phyloP scores from a whole-genome alignment of 2,329 filamentous ascomycete genomes.

The Bipolaris bicolor region DNA sequence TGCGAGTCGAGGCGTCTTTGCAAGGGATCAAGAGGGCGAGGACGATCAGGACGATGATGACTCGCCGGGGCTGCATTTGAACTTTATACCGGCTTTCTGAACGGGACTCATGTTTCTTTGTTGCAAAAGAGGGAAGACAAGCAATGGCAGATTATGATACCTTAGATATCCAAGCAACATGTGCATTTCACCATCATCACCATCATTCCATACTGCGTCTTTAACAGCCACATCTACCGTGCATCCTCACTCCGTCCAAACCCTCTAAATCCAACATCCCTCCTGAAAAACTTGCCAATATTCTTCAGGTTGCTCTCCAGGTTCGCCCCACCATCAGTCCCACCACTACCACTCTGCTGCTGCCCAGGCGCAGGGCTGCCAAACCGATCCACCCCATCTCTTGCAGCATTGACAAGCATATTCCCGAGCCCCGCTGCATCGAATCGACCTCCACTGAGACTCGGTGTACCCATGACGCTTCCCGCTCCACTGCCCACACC shows the following conservation, averaged over 20 bases:
- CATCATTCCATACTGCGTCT: neutral
- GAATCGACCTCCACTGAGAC: constrained; percentile 60
- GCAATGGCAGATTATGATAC: constrained; percentile 1
- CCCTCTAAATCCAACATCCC: constrained; percentile 69
- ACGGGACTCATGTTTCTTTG: too few species aligned
- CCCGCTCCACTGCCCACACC: constrained; percentile 49
- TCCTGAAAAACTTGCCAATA: constrained; percentile 93
- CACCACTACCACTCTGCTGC: constrained; percentile 37
- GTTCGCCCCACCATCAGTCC: constrained; percentile 59
- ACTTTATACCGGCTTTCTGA: neutral
- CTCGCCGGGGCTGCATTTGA: neutral
- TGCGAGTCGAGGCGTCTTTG: constrained; percentile 77
- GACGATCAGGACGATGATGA: constrained; percentile 13
- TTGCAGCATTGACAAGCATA: constrained; percentile 83
- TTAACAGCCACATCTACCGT: constrained; percentile 21
- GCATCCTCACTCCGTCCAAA: constrained; percentile 46
- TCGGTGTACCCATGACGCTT: constrained; percentile 49
- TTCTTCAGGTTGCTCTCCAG: constrained; percentile 95
- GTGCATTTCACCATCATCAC: neutral
- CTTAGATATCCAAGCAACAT: neutral
- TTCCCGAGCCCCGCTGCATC: constrained; percentile 84
- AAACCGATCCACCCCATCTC: constrained; percentile 81
- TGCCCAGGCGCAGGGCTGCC: constrained; percentile 58
- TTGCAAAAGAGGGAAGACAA: neutral
- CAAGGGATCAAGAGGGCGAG: constrained; percentile 49